Evolutionary conservation across 1,284 basidiomycete species (phyloP).

Genomic region (Phaffia rhodozyma): DNA sequence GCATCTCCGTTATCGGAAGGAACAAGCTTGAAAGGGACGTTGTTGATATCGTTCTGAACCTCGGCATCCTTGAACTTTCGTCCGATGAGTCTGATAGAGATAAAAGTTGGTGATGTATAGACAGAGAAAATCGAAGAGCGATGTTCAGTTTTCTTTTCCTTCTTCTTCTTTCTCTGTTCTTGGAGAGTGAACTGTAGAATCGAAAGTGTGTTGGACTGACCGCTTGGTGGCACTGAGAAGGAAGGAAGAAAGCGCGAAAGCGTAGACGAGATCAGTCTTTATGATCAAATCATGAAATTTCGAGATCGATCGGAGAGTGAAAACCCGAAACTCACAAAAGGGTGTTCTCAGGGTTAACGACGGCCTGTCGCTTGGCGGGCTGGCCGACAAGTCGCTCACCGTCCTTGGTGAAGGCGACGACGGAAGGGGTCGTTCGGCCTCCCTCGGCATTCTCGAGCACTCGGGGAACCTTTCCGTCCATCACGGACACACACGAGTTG

Average conservation of each 20-base stretch:
- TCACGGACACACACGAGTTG: constrained; percentile 87
- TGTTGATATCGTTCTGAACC: constrained; percentile 74
- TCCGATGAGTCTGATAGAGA: constrained; percentile 55
- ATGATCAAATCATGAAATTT: no score
- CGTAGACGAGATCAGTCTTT: constrained; percentile 19
- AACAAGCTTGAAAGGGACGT: constrained; percentile 61
- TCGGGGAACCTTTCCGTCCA: constrained; percentile 88
- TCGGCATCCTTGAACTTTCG: constrained; percentile 87
- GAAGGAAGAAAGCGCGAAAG: constrained; percentile 20
- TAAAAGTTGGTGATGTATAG: not conserved
- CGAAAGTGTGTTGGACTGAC: constrained; percentile 22
- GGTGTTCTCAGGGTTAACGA: constrained; percentile 90
- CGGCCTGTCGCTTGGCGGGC: constrained; percentile 93
- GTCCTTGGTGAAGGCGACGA: constrained; percentile 91
- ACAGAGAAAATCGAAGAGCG: not conserved
- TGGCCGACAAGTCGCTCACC: constrained; percentile 83
- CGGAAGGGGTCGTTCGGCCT: constrained; percentile 93
- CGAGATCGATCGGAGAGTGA: constrained; percentile 1
- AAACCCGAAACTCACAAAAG: constrained; percentile 48
- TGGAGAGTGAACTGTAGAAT: not conserved
- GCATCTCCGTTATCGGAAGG: constrained; percentile 46
- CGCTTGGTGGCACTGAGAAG: constrained; percentile 67
- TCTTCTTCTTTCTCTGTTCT: not conserved
- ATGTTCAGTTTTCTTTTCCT: not conserved
- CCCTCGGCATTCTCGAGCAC: constrained; percentile 98